phyloP scores from a whole-genome alignment of 2,329 filamentous ascomycete species.

The Ascochyta fabae region DNA sequence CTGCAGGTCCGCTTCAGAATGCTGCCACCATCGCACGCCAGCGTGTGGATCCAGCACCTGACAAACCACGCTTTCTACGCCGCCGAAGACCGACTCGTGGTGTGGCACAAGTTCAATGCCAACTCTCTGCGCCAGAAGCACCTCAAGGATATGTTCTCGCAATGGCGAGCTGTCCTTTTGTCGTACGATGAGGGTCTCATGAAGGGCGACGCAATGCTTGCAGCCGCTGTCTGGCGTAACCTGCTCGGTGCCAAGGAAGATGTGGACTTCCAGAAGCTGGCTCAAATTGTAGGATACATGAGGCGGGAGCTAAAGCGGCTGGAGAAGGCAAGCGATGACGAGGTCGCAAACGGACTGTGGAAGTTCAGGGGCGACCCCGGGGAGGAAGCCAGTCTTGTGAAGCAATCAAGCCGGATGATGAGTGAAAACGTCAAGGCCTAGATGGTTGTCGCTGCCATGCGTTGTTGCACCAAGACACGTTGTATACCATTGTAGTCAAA shows the following conservation, averaged over 20 bases:
- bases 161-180: constrained; percentile 86
- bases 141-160: constrained; percentile 86
- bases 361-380: constrained; percentile 58
- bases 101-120: constrained; percentile 72
- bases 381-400: constrained; percentile 39
- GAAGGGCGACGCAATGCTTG: constrained; percentile 78
- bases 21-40: constrained; percentile 72
- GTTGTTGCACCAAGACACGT: background rate
- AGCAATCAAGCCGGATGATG: constrained; percentile 33
- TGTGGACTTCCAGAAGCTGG: constrained; percentile 66
- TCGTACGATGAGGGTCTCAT: constrained; percentile 84
- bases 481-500: constrained; percentile 15
- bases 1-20: constrained; percentile 82
- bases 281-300: constrained; percentile 68
- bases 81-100: constrained; percentile 82
- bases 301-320: constrained; percentile 63
- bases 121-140: constrained; percentile 65
- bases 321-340: constrained; percentile 60
- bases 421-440: constrained; percentile 23
- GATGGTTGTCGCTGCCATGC: background rate
- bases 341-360: constrained; percentile 56
- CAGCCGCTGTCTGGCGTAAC: constrained; percentile 90
- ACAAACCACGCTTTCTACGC: constrained; percentile 95
- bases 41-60: constrained; percentile 85
- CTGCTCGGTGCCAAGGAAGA: constrained; percentile 77